These are phyloP conservation scores for Tuber magnatum DNA, from an alignment of 495 filamentous ascomycete genomes.

Conservation along the genomic window DNA sequence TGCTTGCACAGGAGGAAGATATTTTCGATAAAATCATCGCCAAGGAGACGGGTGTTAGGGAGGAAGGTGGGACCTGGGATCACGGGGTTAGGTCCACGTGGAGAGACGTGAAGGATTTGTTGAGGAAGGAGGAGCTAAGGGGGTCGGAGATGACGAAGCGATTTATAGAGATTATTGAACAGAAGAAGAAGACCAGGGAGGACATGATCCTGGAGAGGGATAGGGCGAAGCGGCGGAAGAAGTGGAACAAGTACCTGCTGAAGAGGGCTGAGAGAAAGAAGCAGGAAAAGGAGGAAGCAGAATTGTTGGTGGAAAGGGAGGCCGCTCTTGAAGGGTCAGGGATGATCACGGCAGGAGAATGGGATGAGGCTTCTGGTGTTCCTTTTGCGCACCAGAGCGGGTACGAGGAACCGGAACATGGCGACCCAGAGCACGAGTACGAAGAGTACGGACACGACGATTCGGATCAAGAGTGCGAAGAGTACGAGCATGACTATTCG, in stretches of 20 bases:
- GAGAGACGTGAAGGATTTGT: slow-evolving; percentile 8
- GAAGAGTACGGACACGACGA: not conserved
- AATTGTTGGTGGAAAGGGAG: not conserved
- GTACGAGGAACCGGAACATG: not conserved
- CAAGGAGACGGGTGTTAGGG: slow-evolving; percentile 3
- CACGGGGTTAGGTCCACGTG: slow-evolving; percentile 9
- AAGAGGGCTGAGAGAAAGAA: not conserved
- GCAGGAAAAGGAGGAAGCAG: not conserved
- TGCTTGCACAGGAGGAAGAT: slow-evolving; percentile 33
- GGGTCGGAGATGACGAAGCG: slow-evolving; percentile 5
- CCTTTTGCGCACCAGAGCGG: not conserved
- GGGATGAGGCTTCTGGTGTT: not conserved
- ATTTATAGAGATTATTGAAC: slow-evolving; percentile 25
- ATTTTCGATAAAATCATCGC: slow-evolving; percentile 24
- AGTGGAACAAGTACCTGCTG: not conserved
- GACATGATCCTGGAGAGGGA: slow-evolving; percentile 11
- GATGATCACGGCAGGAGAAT: not conserved
- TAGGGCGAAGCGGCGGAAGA: slow-evolving; percentile 13
- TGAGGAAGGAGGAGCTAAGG: slow-evolving; percentile 12
- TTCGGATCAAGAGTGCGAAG: too few species aligned
- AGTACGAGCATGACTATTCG: too few species aligned
- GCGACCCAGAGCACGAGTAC: not conserved
- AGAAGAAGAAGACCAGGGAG: slow-evolving; percentile 13
- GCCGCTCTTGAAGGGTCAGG: not conserved
- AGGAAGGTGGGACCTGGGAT: not conserved